Evolutionary conservation across 2,329 filamentous ascomycete genomes (phyloP).

Genomic region (Penicillium expansum): DNA sequence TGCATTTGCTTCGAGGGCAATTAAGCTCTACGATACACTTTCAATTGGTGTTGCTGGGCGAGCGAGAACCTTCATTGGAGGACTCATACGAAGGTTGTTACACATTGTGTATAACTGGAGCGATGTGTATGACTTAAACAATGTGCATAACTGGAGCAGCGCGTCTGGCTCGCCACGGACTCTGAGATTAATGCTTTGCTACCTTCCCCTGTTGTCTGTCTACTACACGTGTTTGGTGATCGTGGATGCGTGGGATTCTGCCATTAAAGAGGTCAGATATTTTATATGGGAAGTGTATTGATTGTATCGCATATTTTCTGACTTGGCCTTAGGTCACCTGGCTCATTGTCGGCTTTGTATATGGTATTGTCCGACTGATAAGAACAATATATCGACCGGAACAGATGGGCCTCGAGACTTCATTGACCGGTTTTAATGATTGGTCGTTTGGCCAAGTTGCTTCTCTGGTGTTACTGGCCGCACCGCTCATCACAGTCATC

Average conservation of each 20-base stretch:
- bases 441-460: not conserved
- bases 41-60: not conserved
- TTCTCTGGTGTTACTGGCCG: not conserved
- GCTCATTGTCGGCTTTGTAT: not conserved
- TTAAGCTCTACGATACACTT: not conserved
- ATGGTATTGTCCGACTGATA: not conserved
- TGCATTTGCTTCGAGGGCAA: not conserved
- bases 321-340: not conserved
- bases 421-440: not conserved
- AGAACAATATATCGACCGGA: not conserved
- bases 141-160: not conserved
- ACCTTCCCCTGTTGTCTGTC: not conserved
- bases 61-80: not conserved
- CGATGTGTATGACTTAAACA: not conserved
- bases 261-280: not conserved
- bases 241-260: not conserved
- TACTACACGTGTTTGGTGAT: not conserved
- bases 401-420: not conserved
- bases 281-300: not conserved
- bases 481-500: not conserved
- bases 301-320: not conserved
- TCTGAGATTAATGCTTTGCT: not conserved
- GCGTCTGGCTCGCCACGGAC: not conserved
- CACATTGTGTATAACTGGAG: not conserved
- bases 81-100: not conserved